These are phyloP conservation scores for Aspergillus awamori DNA, from an alignment of 2,329 filamentous ascomycete species.

Conservation along the genomic window DNA sequence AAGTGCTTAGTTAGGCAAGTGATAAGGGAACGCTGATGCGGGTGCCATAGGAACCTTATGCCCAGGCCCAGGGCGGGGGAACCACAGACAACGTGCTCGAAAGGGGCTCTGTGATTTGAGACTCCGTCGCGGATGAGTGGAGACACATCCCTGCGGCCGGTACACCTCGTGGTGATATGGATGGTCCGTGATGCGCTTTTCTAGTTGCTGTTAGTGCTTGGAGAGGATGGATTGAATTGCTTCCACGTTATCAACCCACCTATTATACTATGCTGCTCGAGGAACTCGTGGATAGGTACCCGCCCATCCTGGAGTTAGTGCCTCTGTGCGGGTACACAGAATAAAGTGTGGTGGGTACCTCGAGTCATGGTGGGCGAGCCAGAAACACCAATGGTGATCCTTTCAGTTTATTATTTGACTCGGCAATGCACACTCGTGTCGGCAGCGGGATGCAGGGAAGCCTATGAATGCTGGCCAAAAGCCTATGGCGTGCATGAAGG, in stretches of 20 bases:
- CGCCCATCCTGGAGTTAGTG: background rate
- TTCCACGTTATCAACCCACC: background rate
- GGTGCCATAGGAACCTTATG: background rate
- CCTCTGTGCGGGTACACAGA: no score
- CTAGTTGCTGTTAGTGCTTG: background rate
- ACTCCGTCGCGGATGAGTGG: background rate
- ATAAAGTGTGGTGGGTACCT: background rate
- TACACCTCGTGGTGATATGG: conserved; percentile 2
- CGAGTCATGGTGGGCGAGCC: background rate
- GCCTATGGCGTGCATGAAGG: background rate
- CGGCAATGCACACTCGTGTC: background rate
- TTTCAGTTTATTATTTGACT: background rate
- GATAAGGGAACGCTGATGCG: background rate
- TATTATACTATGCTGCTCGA: background rate
- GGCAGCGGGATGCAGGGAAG: background rate
- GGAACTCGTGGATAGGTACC: background rate
- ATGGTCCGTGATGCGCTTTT: conserved; percentile 1
- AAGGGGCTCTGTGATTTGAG: conserved; percentile 1
- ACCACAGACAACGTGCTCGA: conserved; percentile 3
- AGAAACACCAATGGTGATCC: background rate
- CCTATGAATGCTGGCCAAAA: background rate
- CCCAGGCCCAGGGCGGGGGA: background rate
- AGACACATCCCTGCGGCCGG: background rate
- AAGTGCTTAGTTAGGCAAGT: background rate
- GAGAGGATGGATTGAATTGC: background rate